phyloP scores from a whole-genome alignment of 2,329 filamentous ascomycete genomes.

The Fusarium sp. region DNA sequence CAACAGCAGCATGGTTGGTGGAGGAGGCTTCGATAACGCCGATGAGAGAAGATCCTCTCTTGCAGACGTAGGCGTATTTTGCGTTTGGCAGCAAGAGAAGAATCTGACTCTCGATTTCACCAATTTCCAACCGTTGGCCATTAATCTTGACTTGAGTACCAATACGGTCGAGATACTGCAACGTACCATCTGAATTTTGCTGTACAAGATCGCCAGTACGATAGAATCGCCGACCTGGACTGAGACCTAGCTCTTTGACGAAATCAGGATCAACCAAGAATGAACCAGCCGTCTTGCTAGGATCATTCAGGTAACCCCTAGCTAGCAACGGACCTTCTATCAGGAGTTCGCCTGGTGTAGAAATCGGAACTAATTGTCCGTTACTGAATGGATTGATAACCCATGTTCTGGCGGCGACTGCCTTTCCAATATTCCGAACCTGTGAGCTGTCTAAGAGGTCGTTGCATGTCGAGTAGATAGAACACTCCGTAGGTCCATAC shows the following conservation, averaged over 20 bases:
- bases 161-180: not conserved
- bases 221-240: not conserved
- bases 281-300: not conserved
- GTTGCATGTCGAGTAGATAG: not conserved
- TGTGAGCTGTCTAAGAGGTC: not conserved
- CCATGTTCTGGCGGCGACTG: not conserved
- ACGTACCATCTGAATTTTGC: not conserved
- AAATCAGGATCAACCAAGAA: not conserved
- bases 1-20: not conserved
- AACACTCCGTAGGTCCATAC: constrained; percentile 2
- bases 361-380: not conserved
- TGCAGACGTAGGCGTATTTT: constrained; percentile 3
- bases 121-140: not conserved
- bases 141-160: constrained; percentile 4
- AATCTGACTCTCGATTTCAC: constrained; percentile 7
- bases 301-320: not conserved
- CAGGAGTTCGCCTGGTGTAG: constrained; percentile 4
- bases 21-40: not conserved
- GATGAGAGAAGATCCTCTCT: not conserved
- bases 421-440: not conserved
- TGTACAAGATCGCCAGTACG: constrained; percentile 4
- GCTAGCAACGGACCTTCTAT: not conserved
- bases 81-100: not conserved
- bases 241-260: not conserved
- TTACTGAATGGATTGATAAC: not conserved